Evolutionary conservation across 495 filamentous ascomycete genomes (phyloP), one percentile per base, ranked within the genome.

Genomic region (Ramalina peruviana): DNA sequence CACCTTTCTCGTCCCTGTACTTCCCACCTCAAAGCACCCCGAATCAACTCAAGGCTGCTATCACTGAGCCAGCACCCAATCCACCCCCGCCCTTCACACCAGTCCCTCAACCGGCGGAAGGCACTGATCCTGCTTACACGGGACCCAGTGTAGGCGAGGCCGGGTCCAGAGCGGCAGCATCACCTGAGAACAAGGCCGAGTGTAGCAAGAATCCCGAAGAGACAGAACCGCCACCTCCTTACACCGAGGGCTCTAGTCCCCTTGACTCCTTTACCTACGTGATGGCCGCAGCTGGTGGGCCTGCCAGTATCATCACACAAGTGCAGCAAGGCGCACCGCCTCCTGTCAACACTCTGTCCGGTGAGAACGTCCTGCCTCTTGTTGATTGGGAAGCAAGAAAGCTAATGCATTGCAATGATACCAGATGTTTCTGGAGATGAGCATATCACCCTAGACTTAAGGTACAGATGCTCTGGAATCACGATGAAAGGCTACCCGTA

Each of bases 251-350:
- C 54, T 81, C 74, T 50, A 95, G 86, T 67, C 93, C 93, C 45
- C 79, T 98, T 65, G 79, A 83, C 42, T 88, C 85, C 41, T 98
- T 98, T 61, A 83, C 85, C 58, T 98, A 95, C 80, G 81, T 93
- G 58, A 97, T 97, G 93, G 88, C 89, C 67, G 83, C 88, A 62
- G 88, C 89, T 66, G 89, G 88, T 74, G 92, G 88, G 67, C 86
- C 88, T 56, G 82, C 90, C 69, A 96, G 90, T 79, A 94, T 98
- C 62, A 89, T 98, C 67, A 98, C 92, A 66, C 92, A 98, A 71
- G 92, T 98, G 48, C 86, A 92, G 60, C 92, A 96, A 65, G 81
- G 83, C 54, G 90, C 84, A 55, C 83, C 86, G 13, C 16, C 45
- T 6, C 55, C 53, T 39, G 81, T 94, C 49, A 93, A 89, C 64